phyloP scores from a whole-genome alignment of 768 basidiomycete species.

The Agaricus blazei region DNA sequence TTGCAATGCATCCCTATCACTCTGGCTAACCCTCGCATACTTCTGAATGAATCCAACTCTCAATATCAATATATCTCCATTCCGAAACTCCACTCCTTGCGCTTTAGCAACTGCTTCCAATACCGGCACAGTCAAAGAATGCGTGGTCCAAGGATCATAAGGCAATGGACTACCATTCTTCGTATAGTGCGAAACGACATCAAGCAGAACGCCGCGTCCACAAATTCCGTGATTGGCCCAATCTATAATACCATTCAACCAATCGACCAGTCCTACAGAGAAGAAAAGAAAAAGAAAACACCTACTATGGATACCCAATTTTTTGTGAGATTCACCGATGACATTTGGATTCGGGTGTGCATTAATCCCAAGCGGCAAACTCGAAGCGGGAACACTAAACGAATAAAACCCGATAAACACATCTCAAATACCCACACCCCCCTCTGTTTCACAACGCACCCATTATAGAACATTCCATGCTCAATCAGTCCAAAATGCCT shows the following conservation, averaged over 20 bases:
- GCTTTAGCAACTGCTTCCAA: slow-evolving; percentile 53
- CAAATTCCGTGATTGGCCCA: slow-evolving; percentile 71
- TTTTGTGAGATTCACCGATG: slow-evolving; percentile 40
- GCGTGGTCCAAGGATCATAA: slow-evolving; percentile 60
- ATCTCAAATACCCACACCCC: background rate
- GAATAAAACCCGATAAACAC: background rate
- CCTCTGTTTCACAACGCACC: slow-evolving; percentile 26
- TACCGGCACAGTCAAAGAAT: slow-evolving; percentile 47
- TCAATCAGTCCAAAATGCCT: slow-evolving; percentile 51
- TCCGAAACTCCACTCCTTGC: slow-evolving; percentile 53
- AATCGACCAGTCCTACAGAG: background rate
- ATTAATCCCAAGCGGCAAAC: slow-evolving; percentile 40
- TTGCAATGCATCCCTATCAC: slow-evolving; percentile 37
- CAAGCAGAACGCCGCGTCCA: slow-evolving; percentile 63
- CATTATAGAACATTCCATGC: slow-evolving; percentile 58
- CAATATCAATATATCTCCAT: slow-evolving; percentile 56
- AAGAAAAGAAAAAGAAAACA: background rate
- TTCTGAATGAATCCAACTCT: slow-evolving; percentile 61
- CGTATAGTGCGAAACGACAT: slow-evolving; percentile 52
- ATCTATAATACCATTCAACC: slow-evolving; percentile 30
- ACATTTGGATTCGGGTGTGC: slow-evolving; percentile 43
- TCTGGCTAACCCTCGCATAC: slow-evolving; percentile 37
- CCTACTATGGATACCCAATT: slow-evolving; percentile 66
- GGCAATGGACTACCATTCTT: slow-evolving; percentile 35
- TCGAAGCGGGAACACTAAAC: slow-evolving; percentile 35